phyloP scores from a whole-genome alignment of 106 monocot species.

The Dioscorea dumetorum region DNA sequence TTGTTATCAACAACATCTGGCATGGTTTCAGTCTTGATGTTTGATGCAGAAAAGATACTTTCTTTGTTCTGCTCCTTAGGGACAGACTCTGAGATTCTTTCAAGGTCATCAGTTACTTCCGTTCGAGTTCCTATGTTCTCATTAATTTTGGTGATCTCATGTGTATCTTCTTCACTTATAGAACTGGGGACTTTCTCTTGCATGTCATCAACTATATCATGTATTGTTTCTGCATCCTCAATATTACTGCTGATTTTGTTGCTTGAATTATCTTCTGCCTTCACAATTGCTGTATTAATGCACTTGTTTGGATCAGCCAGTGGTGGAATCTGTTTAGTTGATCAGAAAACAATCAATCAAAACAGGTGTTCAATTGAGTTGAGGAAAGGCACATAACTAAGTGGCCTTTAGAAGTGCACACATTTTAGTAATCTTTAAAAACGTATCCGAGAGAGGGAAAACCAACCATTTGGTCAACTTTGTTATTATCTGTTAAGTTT shows the following conservation, averaged over 20 bases:
- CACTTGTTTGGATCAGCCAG: not conserved
- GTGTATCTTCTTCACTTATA: not conserved
- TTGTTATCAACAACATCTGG: not conserved
- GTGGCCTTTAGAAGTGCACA: not conserved
- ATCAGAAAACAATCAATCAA: not conserved
- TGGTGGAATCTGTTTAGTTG: conserved; percentile 4
- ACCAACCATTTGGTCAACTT: not conserved
- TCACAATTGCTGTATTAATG: conserved; percentile 2
- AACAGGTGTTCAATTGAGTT: not conserved
- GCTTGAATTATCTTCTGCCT: conserved; percentile 3
- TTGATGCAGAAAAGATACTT: not conserved
- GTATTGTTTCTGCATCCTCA: not conserved
- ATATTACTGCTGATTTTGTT: not conserved
- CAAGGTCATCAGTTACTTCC: not conserved
- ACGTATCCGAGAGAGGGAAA: not conserved
- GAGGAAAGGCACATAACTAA: not conserved
- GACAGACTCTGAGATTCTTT: not conserved
- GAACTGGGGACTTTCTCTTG: conserved; percentile 3
- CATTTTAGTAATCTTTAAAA: not conserved
- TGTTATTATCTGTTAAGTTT: not conserved
- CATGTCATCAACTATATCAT: not conserved
- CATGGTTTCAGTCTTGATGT: not conserved
- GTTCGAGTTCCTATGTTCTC: not conserved
- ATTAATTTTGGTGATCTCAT: not conserved
- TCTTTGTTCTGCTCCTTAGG: not conserved